Base-by-base conservation (phyloP, 2,329 filamentous ascomycete genomes). In the Neonectria neomacrospora region DNA sequence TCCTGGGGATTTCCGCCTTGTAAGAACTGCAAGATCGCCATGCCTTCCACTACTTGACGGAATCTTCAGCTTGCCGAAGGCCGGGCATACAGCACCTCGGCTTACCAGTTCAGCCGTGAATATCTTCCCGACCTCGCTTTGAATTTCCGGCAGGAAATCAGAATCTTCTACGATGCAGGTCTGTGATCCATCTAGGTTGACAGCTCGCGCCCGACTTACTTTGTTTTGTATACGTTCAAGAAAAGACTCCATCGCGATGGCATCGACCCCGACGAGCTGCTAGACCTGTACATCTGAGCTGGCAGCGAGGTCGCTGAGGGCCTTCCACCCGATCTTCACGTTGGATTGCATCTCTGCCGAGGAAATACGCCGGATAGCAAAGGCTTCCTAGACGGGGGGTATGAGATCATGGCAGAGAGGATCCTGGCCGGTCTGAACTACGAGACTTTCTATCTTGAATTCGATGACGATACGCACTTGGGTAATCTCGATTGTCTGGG, bases 281-380 rank as follows among this genome's bases (percentile, higher is more conserved):
- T 58, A 18, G 37, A 58, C n/a, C 37, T 52, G 2, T 58, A 58
- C 14, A 58, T 58, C 26, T 45, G 56, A 47, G 30, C 30, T 34
- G 11, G 6, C 23, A 26, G 6, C 23, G 23, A 26, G 23, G 23
- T 6, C 6, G 6, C 6, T 6, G 6, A 26, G 23, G 23, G 6
- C 23, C 23, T 26, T 26, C 23, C 23, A 26, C 3, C 23, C 23
- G 23, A 26, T 26, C 23, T 26, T 26, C 23, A 26, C 23, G 23
- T 26, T 26, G 23, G 23, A 26, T 3, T 26, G 6, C 23, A 26
- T 26, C 23, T 26, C 23, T 26, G 23, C 23, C 23, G 23, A 26
- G 23, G 23, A 3, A 26, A 26, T 26, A 26, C 6, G 23, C 23
- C 23, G 6, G 23, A 6, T 3, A 26, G 3, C 6, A 26, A 26